phyloP scores from a whole-genome alignment of 2,329 filamentous ascomycete genomes.

The Colletotrichum orchidophilum region DNA sequence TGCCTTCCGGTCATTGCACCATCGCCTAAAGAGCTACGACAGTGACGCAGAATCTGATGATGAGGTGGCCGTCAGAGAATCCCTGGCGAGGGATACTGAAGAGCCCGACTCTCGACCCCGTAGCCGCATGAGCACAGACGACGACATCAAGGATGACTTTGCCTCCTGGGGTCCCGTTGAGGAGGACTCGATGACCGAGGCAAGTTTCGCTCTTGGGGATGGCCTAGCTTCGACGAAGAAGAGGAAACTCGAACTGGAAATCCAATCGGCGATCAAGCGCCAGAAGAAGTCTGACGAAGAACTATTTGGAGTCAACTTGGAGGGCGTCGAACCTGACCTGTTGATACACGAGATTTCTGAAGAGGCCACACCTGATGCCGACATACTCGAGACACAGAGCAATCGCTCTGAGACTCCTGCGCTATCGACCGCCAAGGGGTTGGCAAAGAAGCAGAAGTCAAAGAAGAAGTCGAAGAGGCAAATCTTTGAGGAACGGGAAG shows the following conservation, averaged over 20 bases:
- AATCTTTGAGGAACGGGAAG: constrained; percentile 73
- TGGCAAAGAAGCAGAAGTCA: constrained; percentile 68
- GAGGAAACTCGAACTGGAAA: constrained; percentile 76
- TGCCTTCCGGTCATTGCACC: constrained; percentile 82
- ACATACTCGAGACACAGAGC: constrained; percentile 54
- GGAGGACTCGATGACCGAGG: constrained; percentile 76
- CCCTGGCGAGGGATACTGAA: constrained; percentile 79
- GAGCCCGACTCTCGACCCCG: constrained; percentile 84
- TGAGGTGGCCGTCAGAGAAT: constrained; percentile 69
- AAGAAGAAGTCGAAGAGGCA: constrained; percentile 86
- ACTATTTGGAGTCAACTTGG: constrained; percentile 73
- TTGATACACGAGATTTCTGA: constrained; percentile 58
- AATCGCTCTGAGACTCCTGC: constrained; percentile 59
- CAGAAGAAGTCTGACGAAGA: constrained; percentile 85
- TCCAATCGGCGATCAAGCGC: constrained; percentile 78
- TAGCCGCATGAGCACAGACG: constrained; percentile 75
- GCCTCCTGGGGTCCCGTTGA: constrained; percentile 60
- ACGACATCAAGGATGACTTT: constrained; percentile 56
- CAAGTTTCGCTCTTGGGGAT: constrained; percentile 73
- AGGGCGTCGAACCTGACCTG: constrained; percentile 60
- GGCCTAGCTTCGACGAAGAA: constrained; percentile 65
- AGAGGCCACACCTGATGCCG: constrained; percentile 60
- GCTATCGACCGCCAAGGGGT: constrained; percentile 53
- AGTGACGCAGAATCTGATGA: constrained; percentile 92
- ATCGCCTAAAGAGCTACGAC: constrained; percentile 77